Percentiles rank a stretch among this genome's conserved stretches.
phyloP scores from a whole-genome alignment of 2,329 filamentous ascomycete genomes.

The Lasiodiplodia sp. region DNA sequence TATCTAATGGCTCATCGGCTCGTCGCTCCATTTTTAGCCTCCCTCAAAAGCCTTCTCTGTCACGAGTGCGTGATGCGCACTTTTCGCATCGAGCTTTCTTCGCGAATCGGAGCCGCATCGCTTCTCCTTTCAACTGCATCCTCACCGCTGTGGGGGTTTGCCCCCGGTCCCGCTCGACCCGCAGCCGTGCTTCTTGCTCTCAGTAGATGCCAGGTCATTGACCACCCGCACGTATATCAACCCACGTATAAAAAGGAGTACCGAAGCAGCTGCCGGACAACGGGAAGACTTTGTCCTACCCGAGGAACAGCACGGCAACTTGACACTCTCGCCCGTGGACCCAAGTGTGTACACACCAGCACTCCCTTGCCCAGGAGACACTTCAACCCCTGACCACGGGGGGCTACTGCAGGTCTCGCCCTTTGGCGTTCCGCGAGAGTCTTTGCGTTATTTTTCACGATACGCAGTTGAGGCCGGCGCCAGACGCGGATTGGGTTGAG shows the following conservation, averaged over 20 bases:
- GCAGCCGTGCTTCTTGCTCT: neutral
- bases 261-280: neutral
- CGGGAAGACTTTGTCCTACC: neutral
- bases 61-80: constrained; percentile 18
- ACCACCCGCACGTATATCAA: neutral
- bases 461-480: neutral
- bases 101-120: constrained; percentile 19
- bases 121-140: constrained; percentile 1
- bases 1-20: constrained; percentile 20
- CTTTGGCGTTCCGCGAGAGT: neutral
- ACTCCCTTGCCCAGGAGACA: neutral
- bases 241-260: neutral
- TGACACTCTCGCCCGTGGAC: neutral
- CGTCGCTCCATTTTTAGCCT: constrained; percentile 12
- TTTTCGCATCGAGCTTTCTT: constrained; percentile 15
- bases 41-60: constrained; percentile 10
- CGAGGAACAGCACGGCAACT: neutral
- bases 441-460: neutral
- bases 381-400: neutral
- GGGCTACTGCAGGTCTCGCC: neutral
- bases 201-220: neutral
- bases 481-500: neutral
- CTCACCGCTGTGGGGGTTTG: constrained; percentile 20
- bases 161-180: neutral
- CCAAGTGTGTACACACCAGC: neutral